These are phyloP conservation scores for Microdochium paspali DNA, from an alignment of 2,329 filamentous ascomycete species.

Conservation along the genomic window DNA sequence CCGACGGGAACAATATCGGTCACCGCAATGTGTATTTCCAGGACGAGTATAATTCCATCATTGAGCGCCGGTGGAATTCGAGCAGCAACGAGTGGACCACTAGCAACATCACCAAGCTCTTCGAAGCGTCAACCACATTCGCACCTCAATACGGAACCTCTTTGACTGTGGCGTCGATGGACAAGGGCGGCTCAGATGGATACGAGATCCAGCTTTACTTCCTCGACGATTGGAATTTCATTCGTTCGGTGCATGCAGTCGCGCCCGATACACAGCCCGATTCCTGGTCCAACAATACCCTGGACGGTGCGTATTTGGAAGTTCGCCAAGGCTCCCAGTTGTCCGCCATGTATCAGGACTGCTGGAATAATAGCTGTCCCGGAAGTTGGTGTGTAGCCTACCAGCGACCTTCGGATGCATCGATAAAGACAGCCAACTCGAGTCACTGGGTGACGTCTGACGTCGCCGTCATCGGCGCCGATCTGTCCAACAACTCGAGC, in stretches of 20 bases:
- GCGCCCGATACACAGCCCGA: conserved; percentile 9
- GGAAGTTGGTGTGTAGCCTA: conserved; percentile 14
- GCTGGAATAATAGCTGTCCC: conserved; percentile 4
- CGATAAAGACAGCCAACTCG: conserved; percentile 13
- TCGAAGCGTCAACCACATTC: conserved; percentile 9
- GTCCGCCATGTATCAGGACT: conserved; percentile 12
- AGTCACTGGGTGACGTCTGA: conserved; percentile 9
- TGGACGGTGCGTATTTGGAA: conserved; percentile 6
- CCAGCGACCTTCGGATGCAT: conserved; percentile 12
- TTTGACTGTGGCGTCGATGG: conserved; percentile 12
- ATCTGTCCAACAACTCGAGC: conserved; percentile 11
- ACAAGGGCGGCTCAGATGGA: neutral
- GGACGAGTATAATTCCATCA: conserved; percentile 10
- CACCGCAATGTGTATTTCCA: conserved; percentile 13
- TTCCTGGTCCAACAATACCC: conserved; percentile 11
- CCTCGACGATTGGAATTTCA: conserved; percentile 8
- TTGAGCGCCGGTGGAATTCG: conserved; percentile 11
- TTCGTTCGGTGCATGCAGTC: conserved; percentile 8
- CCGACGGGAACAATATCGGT: conserved; percentile 7
- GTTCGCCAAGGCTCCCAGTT: conserved; percentile 13
- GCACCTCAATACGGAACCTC: conserved; percentile 11
- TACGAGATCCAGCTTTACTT: conserved; percentile 13
- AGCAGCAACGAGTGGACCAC: conserved; percentile 12
- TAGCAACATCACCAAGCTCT: conserved; percentile 12
- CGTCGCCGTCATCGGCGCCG: conserved; percentile 7